These are phyloP conservation scores for Ilyonectria destructans DNA, from an alignment of 2,329 filamentous ascomycete genomes.

Conservation along the genomic window DNA sequence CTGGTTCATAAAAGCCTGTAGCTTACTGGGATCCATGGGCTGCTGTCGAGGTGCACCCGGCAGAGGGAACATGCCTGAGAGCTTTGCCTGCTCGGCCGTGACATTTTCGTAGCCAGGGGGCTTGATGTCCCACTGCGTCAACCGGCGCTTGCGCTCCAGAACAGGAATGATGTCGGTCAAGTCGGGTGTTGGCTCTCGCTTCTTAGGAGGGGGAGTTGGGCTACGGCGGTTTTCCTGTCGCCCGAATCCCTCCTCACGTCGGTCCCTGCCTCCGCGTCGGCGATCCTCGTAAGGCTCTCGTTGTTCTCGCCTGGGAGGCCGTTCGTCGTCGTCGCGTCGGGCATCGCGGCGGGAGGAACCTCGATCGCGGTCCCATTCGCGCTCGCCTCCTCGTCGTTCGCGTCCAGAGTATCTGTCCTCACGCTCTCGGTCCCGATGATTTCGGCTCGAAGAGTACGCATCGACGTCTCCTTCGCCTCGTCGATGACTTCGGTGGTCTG, in stretches of 20 bases:
- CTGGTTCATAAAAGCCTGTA: conserved; percentile 97
- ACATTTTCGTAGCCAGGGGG: conserved; percentile 98
- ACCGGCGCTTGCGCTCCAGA: conserved; percentile 87
- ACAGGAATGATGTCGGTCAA: conserved; percentile 89
- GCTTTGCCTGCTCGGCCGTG: conserved; percentile 97
- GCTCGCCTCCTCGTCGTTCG: conserved; percentile 74
- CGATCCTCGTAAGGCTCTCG: conserved; percentile 69
- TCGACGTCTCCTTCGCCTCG: conserved; percentile 86
- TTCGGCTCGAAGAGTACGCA: conserved; percentile 92
- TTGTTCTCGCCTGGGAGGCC: conserved; percentile 70
- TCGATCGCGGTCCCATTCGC: conserved; percentile 84
- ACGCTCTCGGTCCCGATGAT: conserved; percentile 92
- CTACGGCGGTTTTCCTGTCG: conserved; percentile 76
- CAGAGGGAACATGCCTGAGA: conserved; percentile 99
- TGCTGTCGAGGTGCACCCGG: conserved; percentile 96
- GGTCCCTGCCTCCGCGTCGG: conserved; percentile 66
- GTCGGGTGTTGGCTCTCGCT: conserved; percentile 96
- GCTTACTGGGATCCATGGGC: conserved; percentile 92
- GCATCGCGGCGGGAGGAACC: conserved; percentile 73
- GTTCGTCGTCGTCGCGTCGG: conserved; percentile 77
- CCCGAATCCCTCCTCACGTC: conserved; percentile 58
- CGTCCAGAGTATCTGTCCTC: conserved; percentile 90
- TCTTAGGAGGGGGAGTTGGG: conserved; percentile 86
- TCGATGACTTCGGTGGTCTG: conserved; percentile 77
- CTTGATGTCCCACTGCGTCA: conserved; percentile 99